Evolutionary conservation across 2,329 filamentous ascomycete genomes (phyloP).

Genomic region (Colletotrichum gigasporum): DNA sequence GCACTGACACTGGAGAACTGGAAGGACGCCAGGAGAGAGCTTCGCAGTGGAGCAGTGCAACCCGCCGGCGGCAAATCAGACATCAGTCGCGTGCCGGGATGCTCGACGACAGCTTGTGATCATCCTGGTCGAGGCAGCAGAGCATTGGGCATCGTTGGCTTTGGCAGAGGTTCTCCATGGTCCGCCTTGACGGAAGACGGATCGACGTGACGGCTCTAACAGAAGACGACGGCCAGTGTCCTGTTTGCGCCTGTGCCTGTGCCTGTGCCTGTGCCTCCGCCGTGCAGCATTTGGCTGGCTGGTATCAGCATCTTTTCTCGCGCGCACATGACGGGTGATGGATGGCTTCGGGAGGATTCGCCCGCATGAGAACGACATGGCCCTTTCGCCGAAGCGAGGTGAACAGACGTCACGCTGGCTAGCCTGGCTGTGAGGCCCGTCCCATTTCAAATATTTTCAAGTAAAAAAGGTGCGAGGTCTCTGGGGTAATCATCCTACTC

Average conservation of each 20-base stretch:
- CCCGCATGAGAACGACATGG: not conserved
- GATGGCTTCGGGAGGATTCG: slow-evolving; percentile 2
- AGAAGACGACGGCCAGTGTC: not conserved
- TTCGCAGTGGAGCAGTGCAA: slow-evolving; percentile 3
- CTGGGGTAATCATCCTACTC: slow-evolving; percentile 6
- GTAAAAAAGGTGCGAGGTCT: not conserved
- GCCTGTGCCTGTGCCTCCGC: not conserved
- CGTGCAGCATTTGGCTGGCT: not conserved
- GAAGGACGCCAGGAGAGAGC: not conserved
- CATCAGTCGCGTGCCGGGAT: not conserved
- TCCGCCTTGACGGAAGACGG: not conserved
- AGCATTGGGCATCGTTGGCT: not conserved
- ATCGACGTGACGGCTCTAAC: not conserved
- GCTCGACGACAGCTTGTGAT: not conserved
- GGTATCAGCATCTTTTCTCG: not conserved
- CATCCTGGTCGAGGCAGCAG: not conserved
- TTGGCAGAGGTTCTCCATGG: not conserved
- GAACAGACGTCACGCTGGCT: not conserved
- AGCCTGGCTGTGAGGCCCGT: not conserved
- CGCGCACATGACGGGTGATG: not conserved
- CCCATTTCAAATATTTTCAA: not conserved
- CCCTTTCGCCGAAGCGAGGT: not conserved
- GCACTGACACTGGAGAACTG: not conserved
- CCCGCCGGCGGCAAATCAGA: slow-evolving; percentile 6
- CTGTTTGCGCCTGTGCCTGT: not conserved